phyloP scores from a whole-genome alignment of 805 yeast genomes.

The Ogataea kodamae region DNA sequence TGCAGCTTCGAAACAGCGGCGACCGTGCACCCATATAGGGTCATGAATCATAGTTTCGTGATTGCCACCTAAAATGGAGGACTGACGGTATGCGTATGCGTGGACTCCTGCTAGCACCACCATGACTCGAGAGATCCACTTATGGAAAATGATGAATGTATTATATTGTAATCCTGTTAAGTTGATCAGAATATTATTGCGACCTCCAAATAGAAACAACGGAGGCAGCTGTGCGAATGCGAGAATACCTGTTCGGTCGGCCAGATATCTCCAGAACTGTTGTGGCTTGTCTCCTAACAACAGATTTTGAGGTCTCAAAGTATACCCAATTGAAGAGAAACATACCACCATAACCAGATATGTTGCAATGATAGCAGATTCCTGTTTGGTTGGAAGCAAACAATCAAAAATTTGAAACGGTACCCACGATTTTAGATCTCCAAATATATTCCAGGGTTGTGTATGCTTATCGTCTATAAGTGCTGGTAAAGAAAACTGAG shows the following conservation, averaged over 20 bases:
- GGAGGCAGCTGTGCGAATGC: conserved; percentile 44
- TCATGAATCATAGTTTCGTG: conserved; percentile 8
- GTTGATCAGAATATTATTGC: conserved; percentile 54
- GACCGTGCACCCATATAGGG: conserved; percentile 19
- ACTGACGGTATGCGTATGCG: conserved; percentile 34
- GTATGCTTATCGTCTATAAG: conserved; percentile 19
- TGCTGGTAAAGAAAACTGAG: conserved; percentile 23
- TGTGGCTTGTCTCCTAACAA: conserved; percentile 17
- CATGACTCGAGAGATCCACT: conserved; percentile 39
- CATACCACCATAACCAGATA: conserved; percentile 16
- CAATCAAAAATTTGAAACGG: conserved; percentile 17
- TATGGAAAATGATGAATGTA: conserved; percentile 41
- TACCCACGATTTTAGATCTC: conserved; percentile 3
- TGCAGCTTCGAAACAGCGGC: conserved; percentile 37
- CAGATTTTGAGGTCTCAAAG: conserved; percentile 9
- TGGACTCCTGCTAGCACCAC: conserved; percentile 30
- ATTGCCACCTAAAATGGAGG: conserved; percentile 4
- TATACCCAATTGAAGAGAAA: conserved; percentile 15
- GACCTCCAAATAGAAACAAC: conserved; percentile 51
- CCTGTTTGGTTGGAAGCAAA: conserved; percentile 29
- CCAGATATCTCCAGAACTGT: conserved; percentile 40
- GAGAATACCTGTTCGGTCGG: conserved; percentile 56
- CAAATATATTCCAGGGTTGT: conserved; percentile 23
- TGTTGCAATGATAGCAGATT: conserved; percentile 16
- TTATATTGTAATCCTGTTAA: conserved; percentile 48